These are phyloP conservation scores for Luzula sylvatica DNA, from an alignment of 176 grass and related monocot species.

Conservation along the genomic window DNA sequence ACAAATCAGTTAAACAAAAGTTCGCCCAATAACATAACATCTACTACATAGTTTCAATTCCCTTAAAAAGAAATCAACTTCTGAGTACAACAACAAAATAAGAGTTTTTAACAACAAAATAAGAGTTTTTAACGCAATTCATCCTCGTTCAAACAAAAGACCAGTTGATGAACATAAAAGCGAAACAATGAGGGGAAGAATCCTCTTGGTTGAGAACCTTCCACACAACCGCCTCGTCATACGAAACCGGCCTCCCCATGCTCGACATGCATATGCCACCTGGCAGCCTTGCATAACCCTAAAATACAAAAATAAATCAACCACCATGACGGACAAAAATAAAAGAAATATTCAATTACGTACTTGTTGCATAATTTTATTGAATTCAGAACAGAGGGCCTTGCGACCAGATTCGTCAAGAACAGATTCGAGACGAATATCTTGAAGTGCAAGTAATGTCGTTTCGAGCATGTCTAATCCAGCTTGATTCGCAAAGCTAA, in stretches of 20 bases:
- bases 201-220: slow-evolving; percentile 72
- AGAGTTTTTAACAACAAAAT: too few species aligned
- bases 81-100: too few species aligned
- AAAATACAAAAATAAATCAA: not conserved
- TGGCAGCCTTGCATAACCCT: slow-evolving; percentile 63
- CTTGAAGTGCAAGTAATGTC: slow-evolving; percentile 75
- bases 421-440: slow-evolving; percentile 79
- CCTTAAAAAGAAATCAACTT: too few species aligned
- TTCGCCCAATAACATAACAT: too few species aligned
- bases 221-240: slow-evolving; percentile 65
- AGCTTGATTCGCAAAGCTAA: slow-evolving; percentile 83
- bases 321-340: not conserved
- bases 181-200: slow-evolving; percentile 41
- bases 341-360: not conserved
- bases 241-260: slow-evolving; percentile 73
- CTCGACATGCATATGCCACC: slow-evolving; percentile 63
- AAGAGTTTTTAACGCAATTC: too few species aligned
- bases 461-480: slow-evolving; percentile 98
- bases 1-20: too few species aligned
- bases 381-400: slow-evolving; percentile 69
- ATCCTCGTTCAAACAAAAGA: slow-evolving; percentile 44
- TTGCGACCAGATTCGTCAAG: slow-evolving; percentile 73
- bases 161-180: slow-evolving; percentile 75
- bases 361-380: slow-evolving; percentile 93
- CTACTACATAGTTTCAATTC: too few species aligned